Conservation (phyloP, 495 filamentous ascomycete species). For the Hypoxylon fuscum region DNA sequence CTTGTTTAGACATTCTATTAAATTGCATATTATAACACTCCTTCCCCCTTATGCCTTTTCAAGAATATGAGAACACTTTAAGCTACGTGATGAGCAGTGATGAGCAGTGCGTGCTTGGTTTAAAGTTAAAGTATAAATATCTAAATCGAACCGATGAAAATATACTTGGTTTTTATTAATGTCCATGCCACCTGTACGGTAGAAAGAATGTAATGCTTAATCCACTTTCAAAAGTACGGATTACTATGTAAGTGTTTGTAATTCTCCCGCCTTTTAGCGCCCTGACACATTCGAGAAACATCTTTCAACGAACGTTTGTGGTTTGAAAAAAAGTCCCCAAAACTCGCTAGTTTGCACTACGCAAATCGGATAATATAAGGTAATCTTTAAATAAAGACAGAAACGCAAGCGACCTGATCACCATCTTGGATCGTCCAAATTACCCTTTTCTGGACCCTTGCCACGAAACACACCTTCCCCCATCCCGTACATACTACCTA, state of each 20-base stretch:
- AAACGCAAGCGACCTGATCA: conserved; percentile 8
- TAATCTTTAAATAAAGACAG: conserved; percentile 7
- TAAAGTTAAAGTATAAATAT: not conserved
- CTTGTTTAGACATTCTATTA: not conserved
- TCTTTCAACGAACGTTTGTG: conserved; percentile 29
- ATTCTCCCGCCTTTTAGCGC: not conserved
- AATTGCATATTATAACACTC: not conserved
- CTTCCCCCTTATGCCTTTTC: too few species aligned
- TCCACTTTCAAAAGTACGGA: too few species aligned
- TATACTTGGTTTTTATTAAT: not conserved
- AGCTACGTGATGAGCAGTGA: conserved; percentile 6
- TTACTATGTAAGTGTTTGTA: too few species aligned
- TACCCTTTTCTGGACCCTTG: conserved; percentile 35
- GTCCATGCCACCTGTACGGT: not conserved
- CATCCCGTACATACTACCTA: conserved; percentile 4
- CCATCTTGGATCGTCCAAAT: conserved; percentile 20
- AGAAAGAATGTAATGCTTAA: too few species aligned
- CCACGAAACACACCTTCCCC: conserved; percentile 33
- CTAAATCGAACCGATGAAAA: not conserved
- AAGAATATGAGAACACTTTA: conserved; percentile 1
- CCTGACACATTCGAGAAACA: conserved; percentile 27
- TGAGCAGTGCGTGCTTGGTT: not conserved
- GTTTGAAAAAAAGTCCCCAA: conserved; percentile 3
- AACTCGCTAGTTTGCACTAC: conserved; percentile 24
- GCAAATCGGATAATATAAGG: conserved; percentile 33